Conservation (phyloP, 805 yeast genomes). For the Metschnikowia henanensis region DNA sequence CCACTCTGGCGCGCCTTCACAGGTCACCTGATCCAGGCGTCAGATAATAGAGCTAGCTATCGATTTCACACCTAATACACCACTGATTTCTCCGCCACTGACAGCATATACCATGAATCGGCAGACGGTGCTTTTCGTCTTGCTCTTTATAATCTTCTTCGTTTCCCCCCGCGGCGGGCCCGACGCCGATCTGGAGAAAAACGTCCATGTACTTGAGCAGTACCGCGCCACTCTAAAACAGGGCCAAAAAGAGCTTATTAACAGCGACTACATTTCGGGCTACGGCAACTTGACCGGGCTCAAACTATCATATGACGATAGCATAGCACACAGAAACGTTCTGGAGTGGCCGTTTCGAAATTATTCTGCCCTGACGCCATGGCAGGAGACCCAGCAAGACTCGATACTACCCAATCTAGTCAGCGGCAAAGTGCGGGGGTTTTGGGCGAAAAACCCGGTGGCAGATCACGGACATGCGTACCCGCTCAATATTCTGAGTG, state of each 20-base stretch:
- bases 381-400: slow-evolving; percentile 48
- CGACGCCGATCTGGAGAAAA: slow-evolving; percentile 27
- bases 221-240: slow-evolving; percentile 26
- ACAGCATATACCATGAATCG: slow-evolving; percentile 25
- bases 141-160: slow-evolving; percentile 35
- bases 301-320: slow-evolving; percentile 62
- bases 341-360: slow-evolving; percentile 61
- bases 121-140: slow-evolving; percentile 32
- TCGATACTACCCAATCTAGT: slow-evolving; percentile 63
- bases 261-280: slow-evolving; percentile 49
- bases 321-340: slow-evolving; percentile 40
- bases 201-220: slow-evolving; percentile 24
- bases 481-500: slow-evolving; percentile 49
- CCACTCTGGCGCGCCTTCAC: not conserved
- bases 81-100: not conserved
- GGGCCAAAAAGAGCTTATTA: slow-evolving; percentile 27
- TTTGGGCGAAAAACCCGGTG: slow-evolving; percentile 48
- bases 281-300: slow-evolving; percentile 78
- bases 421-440: slow-evolving; percentile 43
- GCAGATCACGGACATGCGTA: slow-evolving; percentile 23
- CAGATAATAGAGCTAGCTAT: not conserved
- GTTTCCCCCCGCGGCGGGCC: slow-evolving; percentile 30
- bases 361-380: slow-evolving; percentile 40
- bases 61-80: not conserved
- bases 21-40: not conserved